Base-by-base conservation (phyloP, 2,329 filamentous ascomycete genomes). In the Myriangium duriaei region DNA sequence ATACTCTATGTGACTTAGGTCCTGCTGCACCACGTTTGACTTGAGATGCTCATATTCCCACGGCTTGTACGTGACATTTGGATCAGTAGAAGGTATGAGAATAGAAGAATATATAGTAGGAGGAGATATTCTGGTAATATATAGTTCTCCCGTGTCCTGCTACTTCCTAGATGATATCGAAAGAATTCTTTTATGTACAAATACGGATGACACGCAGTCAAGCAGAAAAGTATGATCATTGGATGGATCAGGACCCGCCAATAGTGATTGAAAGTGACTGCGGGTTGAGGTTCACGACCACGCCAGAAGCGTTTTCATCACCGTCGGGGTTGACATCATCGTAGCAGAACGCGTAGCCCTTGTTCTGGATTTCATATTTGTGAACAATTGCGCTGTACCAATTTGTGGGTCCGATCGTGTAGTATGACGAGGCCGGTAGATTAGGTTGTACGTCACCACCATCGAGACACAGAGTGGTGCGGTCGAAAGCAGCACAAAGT, bases 401-500 rank as follows among this genome's bases (percentile, higher is more conserved):
- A 46, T 62, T 62, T n/a, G 59, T 62, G 2, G 30, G 12, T 2
- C 28, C 14, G n/a, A 16, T 40, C 2, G 48, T 52, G 51, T 72
- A 71, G 52, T 68, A 70, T 11, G 28, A 32, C 16, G 46, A 39
- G 1, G 51, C 42, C 2, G 42, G 33, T 1, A 63, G 41, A 5
- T 50, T 50, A 1, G 68, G 67, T 48, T 68, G 61, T 2, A 57
- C 42, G 44, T 65, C 48, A 19, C 66, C 66, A 1, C 63, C 65
- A 5, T 51, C 2, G 4, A 58, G 51, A 34, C 81, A 58, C 43
- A 91, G 58, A 9, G 79, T 87, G 21, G 72, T 76, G 14, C 83
- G 70, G 58, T 87, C 85, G 50, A 88, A 73, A 1, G 79, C 81
- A 1, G 83, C 82, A 0, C 79, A 72, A 11, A 91, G 60, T n/a